phyloP scores from a whole-genome alignment of 139 green algal genomes.

The Volvox reticuliferus region DNA sequence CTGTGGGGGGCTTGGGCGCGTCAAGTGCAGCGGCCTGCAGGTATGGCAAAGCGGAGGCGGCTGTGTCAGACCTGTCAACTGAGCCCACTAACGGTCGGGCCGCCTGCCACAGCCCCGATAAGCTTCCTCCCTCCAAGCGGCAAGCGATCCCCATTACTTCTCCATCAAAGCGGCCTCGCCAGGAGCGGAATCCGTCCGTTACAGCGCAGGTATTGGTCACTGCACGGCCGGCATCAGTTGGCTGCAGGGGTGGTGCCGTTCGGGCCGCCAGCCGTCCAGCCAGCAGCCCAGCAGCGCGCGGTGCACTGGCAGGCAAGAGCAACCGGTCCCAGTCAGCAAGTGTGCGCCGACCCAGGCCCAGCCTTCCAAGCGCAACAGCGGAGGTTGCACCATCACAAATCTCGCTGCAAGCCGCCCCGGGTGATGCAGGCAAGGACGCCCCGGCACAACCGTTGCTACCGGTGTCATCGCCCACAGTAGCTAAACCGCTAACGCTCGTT shows the following conservation, averaged over 20 bases:
- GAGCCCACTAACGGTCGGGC: not conserved
- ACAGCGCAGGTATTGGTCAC: not conserved
- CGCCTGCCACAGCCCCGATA: not conserved
- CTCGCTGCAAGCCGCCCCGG: not conserved
- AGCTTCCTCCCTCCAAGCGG: constrained; percentile 31
- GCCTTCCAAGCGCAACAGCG: not conserved
- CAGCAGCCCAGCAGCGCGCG: not conserved
- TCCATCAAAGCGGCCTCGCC: constrained; percentile 17
- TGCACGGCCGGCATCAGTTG: not conserved
- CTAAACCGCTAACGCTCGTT: too few relatives aligned
- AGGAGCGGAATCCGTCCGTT: not conserved
- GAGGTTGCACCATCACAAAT: not conserved
- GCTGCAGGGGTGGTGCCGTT: not conserved
- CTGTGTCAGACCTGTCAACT: not conserved
- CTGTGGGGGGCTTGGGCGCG: not conserved
- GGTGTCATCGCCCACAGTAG: not conserved
- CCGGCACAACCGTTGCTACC: not conserved
- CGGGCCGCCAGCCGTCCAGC: not conserved
- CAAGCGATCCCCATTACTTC: not conserved
- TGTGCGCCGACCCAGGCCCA: not conserved
- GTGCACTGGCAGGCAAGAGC: not conserved
- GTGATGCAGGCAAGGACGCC: not conserved
- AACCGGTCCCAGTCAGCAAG: not conserved
- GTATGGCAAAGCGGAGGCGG: not conserved
- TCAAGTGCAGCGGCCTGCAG: not conserved